phyloP scores from a whole-genome alignment of 164 flowering plant genomes.

The Protea cynaroides region DNA sequence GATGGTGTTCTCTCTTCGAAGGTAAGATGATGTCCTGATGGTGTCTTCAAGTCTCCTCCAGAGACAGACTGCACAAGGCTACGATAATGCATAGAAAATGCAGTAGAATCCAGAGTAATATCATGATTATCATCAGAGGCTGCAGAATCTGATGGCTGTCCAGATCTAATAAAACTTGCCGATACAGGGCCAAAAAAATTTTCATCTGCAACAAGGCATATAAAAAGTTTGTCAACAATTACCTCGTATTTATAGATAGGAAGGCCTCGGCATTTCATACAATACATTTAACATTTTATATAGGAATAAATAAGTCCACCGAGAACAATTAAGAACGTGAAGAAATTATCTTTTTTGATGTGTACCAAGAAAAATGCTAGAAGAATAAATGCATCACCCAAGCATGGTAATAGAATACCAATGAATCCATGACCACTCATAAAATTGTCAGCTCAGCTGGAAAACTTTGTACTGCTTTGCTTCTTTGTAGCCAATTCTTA shows the following conservation, averaged over 20 bases:
- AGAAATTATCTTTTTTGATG: no score
- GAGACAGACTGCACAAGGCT: constrained; percentile 65
- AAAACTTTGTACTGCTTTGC: no score
- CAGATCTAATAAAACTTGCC: constrained; percentile 66
- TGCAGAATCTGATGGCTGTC: constrained; percentile 60
- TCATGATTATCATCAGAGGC: constrained; percentile 65
- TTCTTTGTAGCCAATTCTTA: no score
- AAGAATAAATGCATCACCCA: no score
- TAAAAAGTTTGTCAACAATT: neutral
- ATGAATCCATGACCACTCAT: no score
- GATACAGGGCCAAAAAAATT: constrained; percentile 87
- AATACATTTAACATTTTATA: no score
- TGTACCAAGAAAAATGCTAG: no score
- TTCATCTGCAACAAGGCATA: constrained; percentile 43
- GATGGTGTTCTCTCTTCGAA: constrained; percentile 55
- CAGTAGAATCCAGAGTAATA: constrained; percentile 83
- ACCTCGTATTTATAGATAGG: neutral
- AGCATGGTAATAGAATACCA: no score
- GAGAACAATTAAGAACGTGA: no score
- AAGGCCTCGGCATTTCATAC: no score
- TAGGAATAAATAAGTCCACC: no score
- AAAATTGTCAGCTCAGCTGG: no score
- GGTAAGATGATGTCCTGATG: constrained; percentile 30
- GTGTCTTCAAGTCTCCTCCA: constrained; percentile 47
- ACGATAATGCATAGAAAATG: constrained; percentile 81